Evolutionary conservation across 2,329 filamentous ascomycete species (phyloP).

Genomic region (Akanthomyces uredinophilus): DNA sequence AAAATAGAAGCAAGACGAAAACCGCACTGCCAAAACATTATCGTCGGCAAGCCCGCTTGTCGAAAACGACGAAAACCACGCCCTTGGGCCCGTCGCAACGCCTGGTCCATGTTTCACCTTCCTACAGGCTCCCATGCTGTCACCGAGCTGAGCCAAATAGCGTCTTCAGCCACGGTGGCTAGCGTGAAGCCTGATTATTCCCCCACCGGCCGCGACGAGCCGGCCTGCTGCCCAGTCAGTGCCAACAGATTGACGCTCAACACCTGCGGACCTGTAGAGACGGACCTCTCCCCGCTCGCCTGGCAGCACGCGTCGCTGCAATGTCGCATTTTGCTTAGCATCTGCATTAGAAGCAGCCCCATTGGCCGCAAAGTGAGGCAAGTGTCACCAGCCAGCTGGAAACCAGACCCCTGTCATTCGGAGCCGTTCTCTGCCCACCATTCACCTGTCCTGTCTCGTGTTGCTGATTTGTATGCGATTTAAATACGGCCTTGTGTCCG

Average conservation of each 20-base stretch:
- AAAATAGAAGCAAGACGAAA: neutral
- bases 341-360: neutral
- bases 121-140: conserved; percentile 7
- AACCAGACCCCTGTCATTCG: conserved; percentile 1
- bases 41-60: conserved; percentile 8
- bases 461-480: neutral
- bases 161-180: conserved; percentile 11
- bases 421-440: conserved; percentile 1
- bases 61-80: conserved; percentile 4
- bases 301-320: neutral
- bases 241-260: conserved; percentile 1
- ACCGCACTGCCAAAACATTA: neutral
- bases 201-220: conserved; percentile 10
- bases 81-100: conserved; percentile 7
- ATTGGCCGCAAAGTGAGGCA: conserved; percentile 11
- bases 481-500: conserved; percentile 11
- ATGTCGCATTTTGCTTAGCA: neutral
- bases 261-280: neutral
- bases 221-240: neutral
- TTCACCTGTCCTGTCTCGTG: neutral
- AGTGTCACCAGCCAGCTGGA: conserved; percentile 7
- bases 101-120: conserved; percentile 9
- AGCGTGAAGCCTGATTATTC: conserved; percentile 11
- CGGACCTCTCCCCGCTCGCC: conserved; percentile 8
- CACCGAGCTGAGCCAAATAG: conserved; percentile 15